Evolutionary conservation across 768 basidiomycete genomes (phyloP).

Genomic region (Tylopilus intermedius): DNA sequence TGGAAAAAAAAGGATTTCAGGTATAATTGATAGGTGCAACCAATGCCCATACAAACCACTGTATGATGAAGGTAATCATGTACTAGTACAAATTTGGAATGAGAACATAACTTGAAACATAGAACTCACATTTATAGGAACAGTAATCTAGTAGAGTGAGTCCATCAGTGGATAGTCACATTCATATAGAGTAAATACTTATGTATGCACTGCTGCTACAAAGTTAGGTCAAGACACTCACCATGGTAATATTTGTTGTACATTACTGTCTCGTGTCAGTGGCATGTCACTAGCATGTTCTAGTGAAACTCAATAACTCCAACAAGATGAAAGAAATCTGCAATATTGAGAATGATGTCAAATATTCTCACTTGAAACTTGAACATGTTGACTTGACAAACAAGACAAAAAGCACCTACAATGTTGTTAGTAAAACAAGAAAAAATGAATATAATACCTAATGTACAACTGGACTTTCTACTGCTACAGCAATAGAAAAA

Average conservation of each 20-base stretch:
- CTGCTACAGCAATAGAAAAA: too few relatives aligned
- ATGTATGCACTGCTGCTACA: constrained; percentile 8
- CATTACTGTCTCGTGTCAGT: neutral
- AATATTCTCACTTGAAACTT: neutral
- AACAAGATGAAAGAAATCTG: neutral
- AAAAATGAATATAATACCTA: neutral
- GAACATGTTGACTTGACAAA: neutral
- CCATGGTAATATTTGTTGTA: constrained; percentile 2
- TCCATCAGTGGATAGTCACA: neutral
- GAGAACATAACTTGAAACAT: neutral
- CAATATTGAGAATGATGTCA: neutral
- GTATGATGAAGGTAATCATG: neutral
- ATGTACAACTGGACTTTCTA: constrained; percentile 1
- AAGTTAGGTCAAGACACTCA: neutral
- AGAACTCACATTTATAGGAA: constrained; percentile 9
- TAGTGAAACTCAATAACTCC: constrained; percentile 6
- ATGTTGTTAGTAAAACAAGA: neutral
- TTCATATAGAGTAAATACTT: neutral
- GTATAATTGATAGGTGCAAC: neutral
- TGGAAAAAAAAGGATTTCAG: constrained; percentile 1
- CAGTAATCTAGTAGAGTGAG: neutral
- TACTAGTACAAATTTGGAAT: neutral
- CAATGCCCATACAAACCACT: neutral
- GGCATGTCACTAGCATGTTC: constrained; percentile 5
- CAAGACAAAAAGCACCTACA: constrained; percentile 12